phyloP scores from a whole-genome alignment of 495 filamentous ascomycete genomes.

The Annulohypoxylon moriforme region DNA sequence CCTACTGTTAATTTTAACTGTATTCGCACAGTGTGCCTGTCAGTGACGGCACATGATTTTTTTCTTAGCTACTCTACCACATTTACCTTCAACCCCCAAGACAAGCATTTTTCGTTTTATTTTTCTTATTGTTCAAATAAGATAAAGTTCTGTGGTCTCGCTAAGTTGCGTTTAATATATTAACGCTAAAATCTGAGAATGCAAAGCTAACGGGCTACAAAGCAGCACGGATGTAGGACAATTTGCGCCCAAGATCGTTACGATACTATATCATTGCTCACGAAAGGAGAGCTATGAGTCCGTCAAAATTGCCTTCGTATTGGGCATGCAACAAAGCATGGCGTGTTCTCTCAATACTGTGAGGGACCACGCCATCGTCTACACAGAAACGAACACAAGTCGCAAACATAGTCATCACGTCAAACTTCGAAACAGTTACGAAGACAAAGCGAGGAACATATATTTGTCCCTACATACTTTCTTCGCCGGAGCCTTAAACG shows the following conservation, averaged over 20 bases:
- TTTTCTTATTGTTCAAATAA: not conserved
- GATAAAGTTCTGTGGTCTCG: not conserved
- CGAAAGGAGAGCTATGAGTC: not conserved
- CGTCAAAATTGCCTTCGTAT: not conserved
- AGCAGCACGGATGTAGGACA: not conserved
- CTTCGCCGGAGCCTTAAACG: conserved; percentile 1
- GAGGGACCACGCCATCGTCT: not conserved
- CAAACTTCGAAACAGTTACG: not conserved
- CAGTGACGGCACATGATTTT: not conserved
- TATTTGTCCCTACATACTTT: conserved; percentile 19
- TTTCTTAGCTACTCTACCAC: not conserved
- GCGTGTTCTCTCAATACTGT: not conserved
- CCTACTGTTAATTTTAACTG: not conserved
- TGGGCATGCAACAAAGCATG: too few species aligned
- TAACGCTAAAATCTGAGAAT: not conserved
- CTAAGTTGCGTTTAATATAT: not conserved
- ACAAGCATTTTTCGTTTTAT: not conserved
- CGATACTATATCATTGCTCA: not conserved
- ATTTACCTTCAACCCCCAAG: not conserved
- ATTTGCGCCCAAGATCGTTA: not conserved
- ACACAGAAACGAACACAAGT: not conserved
- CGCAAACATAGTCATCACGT: conserved; percentile 7
- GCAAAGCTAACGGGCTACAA: not conserved
- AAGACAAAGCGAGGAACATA: conserved; percentile 6
- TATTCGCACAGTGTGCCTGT: conserved; percentile 16